These are phyloP conservation scores for Letharia lupina DNA, from an alignment of 495 filamentous ascomycete species.

Conservation along the genomic window DNA sequence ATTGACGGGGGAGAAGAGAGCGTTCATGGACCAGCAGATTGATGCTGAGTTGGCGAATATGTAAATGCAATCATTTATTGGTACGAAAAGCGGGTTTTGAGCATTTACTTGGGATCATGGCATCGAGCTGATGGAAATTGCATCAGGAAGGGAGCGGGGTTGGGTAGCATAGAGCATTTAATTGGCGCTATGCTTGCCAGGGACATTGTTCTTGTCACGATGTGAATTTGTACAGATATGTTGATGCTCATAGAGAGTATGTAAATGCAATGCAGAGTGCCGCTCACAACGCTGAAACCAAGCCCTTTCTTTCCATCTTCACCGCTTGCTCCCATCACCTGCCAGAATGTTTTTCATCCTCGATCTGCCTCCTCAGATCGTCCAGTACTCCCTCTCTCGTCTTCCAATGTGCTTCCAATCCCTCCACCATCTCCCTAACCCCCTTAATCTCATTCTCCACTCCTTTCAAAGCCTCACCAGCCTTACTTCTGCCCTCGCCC, in stretches of 20 bases:
- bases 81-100: constrained; percentile 8
- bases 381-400: constrained; percentile 37
- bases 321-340: constrained; percentile 21
- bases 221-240: not conserved
- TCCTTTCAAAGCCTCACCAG: constrained; percentile 41
- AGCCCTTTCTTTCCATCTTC: not conserved
- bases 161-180: constrained; percentile 8
- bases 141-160: constrained; percentile 1
- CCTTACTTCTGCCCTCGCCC: constrained; percentile 38
- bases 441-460: constrained; percentile 46
- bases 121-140: not conserved
- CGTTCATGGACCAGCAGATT: constrained; percentile 84
- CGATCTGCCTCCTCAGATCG: constrained; percentile 40
- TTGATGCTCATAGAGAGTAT: not conserved
- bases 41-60: constrained; percentile 91
- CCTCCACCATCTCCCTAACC: constrained; percentile 43
- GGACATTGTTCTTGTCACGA: not conserved
- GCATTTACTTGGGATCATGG: constrained; percentile 9
- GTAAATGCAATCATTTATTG: constrained; percentile 39
- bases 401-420: constrained; percentile 42
- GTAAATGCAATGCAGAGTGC: not conserved
- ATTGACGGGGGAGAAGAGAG: constrained; percentile 67
- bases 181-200: not conserved
- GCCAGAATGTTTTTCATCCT: constrained; percentile 38
- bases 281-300: not conserved